A percentile compares a stretch with the other conserved stretches of the same genome.
These are phyloP conservation scores for Stephania yunnanensis DNA, from an alignment of 164 flowering plant genomes.

Conservation along the genomic window DNA sequence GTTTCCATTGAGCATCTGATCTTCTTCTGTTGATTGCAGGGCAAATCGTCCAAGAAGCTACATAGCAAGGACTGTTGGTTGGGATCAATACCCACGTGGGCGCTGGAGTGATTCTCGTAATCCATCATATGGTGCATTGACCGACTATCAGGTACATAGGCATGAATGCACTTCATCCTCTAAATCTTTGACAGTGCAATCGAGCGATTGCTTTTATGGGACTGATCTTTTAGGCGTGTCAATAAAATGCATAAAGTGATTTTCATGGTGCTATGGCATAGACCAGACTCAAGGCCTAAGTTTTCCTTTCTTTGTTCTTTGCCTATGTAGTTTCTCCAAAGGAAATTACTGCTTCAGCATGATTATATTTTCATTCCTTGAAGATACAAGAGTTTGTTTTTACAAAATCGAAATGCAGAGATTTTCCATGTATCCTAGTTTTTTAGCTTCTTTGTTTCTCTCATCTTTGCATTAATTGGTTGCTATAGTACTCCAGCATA, in stretches of 20 bases:
- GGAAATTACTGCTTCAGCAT: neutral
- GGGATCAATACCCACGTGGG: slow-evolving; percentile 93
- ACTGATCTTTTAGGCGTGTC: neutral
- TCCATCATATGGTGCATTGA: slow-evolving; percentile 83
- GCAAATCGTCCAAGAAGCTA: slow-evolving; percentile 97
- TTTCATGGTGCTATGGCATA: neutral
- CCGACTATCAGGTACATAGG: slow-evolving; percentile 72
- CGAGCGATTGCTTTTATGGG: neutral
- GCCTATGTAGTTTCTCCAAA: neutral
- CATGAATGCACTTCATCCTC: neutral
- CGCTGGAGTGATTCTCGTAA: slow-evolving; percentile 86
- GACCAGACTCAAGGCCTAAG: neutral
- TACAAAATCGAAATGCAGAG: neutral
- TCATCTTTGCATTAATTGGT: neutral
- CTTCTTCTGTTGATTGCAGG: slow-evolving; percentile 36
- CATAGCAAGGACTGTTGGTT: slow-evolving; percentile 66
- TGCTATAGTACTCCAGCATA: neutral
- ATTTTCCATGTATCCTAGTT: neutral
- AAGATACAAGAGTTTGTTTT: neutral
- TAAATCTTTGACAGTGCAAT: neutral
- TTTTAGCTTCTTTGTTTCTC: neutral
- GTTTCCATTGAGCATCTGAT: slow-evolving; percentile 3
- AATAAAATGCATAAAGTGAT: neutral
- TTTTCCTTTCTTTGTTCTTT: neutral
- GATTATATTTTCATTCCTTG: neutral